Percentiles rank a stretch among this genome's conserved stretches.
phyloP scores from a whole-genome alignment of 345 rosid species.

The Acer saccharum region DNA sequence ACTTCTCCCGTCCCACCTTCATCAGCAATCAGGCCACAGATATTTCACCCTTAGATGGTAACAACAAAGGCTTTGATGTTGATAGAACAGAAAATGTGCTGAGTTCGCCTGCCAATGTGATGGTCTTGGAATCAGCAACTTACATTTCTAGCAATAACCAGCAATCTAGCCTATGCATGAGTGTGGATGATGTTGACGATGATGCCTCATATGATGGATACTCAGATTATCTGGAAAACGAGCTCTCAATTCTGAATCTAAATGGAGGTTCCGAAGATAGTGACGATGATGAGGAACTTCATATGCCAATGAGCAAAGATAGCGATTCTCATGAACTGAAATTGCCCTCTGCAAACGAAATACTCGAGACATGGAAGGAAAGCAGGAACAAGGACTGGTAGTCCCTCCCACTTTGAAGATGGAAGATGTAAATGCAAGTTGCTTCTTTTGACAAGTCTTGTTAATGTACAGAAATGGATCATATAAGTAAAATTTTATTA shows the following conservation, averaged over 20 bases:
- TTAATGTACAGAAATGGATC: neutral
- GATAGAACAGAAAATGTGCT: neutral
- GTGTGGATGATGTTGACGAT: too few species aligned
- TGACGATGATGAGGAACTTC: conserved; percentile 22
- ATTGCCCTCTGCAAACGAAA: conserved; percentile 66
- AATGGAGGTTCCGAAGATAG: conserved; percentile 31
- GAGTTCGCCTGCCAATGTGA: conserved; percentile 4
- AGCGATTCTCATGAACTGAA: conserved; percentile 33
- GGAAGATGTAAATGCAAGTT: conserved; percentile 6
- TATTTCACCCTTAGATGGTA: neutral
- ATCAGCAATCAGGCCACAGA: conserved; percentile 5
- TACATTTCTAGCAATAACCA: too few species aligned
- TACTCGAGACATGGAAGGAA: conserved; percentile 67
- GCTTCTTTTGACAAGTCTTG: neutral
- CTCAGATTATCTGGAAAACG: conserved; percentile 32
- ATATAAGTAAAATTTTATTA: too few species aligned
- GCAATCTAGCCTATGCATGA: too few species aligned
- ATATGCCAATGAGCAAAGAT: conserved; percentile 21
- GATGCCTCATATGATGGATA: conserved; percentile 6
- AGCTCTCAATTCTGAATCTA: conserved; percentile 35
- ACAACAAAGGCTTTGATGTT: conserved; percentile 1
- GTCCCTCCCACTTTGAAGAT: conserved; percentile 31
- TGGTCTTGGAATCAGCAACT: conserved; percentile 4
- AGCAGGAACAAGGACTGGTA: conserved; percentile 38
- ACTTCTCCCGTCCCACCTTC: conserved; percentile 13